Conservation (phyloP, 2,329 filamentous ascomycete species). For the Penicillium sp. region DNA sequence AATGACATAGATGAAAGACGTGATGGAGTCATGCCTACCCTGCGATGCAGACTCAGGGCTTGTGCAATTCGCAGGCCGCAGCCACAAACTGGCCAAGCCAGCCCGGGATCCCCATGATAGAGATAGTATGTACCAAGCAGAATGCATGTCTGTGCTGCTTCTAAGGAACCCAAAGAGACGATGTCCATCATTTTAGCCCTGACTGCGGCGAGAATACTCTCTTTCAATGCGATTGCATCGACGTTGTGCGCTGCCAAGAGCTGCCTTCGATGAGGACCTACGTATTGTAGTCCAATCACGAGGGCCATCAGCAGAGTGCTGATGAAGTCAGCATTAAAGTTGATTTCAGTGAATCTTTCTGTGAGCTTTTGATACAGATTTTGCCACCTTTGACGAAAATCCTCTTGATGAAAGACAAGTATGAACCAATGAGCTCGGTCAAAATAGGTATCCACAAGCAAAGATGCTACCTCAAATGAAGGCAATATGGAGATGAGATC, state of each 20-base stretch:
- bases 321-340: constrained; percentile 12
- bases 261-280: constrained; percentile 11
- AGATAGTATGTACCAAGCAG: constrained; percentile 42
- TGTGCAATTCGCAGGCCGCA: constrained; percentile 39
- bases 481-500: constrained; percentile 24
- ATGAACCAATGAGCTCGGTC: constrained; percentile 44
- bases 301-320: constrained; percentile 26
- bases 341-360: background rate
- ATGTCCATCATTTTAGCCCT: constrained; percentile 24
- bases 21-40: background rate
- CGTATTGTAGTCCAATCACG: constrained; percentile 26
- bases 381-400: constrained; percentile 29
- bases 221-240: constrained; percentile 5
- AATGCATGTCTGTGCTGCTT: constrained; percentile 37
- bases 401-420: constrained; percentile 38
- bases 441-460: constrained; percentile 41
- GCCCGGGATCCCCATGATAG: constrained; percentile 36
- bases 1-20: background rate
- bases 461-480: constrained; percentile 18
- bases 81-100: constrained; percentile 43
- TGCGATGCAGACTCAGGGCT: constrained; percentile 36
- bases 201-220: constrained; percentile 17
- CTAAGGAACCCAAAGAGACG: constrained; percentile 25
- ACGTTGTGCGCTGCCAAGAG: constrained; percentile 6
- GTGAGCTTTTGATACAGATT: constrained; percentile 9